Percentiles rank a stretch among this genome's conserved stretches.
These are phyloP conservation scores for Amanita exitialis DNA, from an alignment of 768 basidiomycete genomes.

Conservation along the genomic window DNA sequence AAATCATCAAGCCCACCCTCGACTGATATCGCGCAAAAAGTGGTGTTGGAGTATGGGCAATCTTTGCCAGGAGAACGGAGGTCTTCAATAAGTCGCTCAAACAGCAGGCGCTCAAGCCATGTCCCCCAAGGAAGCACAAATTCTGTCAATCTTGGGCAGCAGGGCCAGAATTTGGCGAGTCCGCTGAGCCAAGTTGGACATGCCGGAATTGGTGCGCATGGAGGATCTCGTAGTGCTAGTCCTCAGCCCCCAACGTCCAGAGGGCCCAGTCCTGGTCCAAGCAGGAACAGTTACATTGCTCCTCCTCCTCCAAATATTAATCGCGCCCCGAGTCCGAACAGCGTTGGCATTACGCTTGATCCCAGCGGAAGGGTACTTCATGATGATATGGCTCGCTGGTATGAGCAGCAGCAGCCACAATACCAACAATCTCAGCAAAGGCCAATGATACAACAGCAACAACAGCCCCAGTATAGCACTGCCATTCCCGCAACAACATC, in stretches of 20 bases:
- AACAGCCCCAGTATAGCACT: constrained; percentile 5
- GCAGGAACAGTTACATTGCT: constrained; percentile 27
- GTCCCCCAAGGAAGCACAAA: constrained; percentile 18
- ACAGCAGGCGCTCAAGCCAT: constrained; percentile 33
- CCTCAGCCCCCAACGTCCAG: constrained; percentile 45
- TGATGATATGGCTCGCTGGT: constrained; percentile 66
- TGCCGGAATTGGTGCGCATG: constrained; percentile 77
- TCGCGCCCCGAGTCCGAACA: constrained; percentile 65
- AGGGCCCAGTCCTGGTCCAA: constrained; percentile 43
- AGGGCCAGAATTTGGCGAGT: constrained; percentile 34
- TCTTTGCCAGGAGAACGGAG: constrained; percentile 80
- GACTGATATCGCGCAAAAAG: constrained; percentile 58
- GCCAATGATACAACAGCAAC: not conserved
- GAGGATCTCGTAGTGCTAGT: constrained; percentile 51
- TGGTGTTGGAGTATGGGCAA: constrained; percentile 70
- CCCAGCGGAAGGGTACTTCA: constrained; percentile 71
- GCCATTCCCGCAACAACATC: not conserved
- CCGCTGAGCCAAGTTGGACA: constrained; percentile 59
- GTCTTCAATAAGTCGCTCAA: constrained; percentile 38
- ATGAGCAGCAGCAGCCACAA: constrained; percentile 32
- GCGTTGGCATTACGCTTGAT: constrained; percentile 77
- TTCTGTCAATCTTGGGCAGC: constrained; percentile 10
- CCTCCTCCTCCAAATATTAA: constrained; percentile 23
- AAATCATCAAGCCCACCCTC: constrained; percentile 32
- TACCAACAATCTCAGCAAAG: constrained; percentile 4